A percentile compares a stretch with the other conserved stretches of the same genome.
These are phyloP conservation scores for Clonostachys byssicola DNA, from an alignment of 2,329 filamentous ascomycete genomes.

Conservation along the genomic window DNA sequence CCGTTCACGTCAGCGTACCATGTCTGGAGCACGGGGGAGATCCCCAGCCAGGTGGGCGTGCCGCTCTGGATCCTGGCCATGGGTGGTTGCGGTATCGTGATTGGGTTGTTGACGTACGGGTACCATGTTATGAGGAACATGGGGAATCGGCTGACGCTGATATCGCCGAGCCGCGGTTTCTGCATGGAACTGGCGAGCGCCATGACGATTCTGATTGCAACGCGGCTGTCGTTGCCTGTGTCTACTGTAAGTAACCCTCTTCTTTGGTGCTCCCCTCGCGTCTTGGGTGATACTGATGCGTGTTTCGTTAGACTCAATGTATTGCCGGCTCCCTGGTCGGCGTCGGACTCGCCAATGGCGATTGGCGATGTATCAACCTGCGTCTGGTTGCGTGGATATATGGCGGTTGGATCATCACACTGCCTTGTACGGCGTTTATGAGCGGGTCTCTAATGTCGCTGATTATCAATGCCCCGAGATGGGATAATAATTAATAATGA, in stretches of 20 bases:
- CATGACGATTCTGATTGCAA: constrained; percentile 13
- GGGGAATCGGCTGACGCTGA: constrained; percentile 33
- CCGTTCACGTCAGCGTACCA: constrained; percentile 60
- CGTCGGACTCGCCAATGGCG: constrained; percentile 14
- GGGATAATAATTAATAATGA: neutral
- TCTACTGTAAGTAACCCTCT: constrained; percentile 5
- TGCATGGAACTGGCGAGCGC: constrained; percentile 31
- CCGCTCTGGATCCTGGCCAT: constrained; percentile 42
- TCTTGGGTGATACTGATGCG: constrained; percentile 14
- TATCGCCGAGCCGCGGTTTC: constrained; percentile 27
- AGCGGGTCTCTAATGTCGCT: constrained; percentile 50
- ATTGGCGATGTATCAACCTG: constrained; percentile 19
- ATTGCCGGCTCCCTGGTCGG: constrained; percentile 15
- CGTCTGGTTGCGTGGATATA: constrained; percentile 43
- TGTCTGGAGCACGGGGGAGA: constrained; percentile 47
- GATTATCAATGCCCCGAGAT: constrained; percentile 44
- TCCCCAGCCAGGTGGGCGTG: constrained; percentile 27
- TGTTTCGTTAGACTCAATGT: constrained; percentile 9
- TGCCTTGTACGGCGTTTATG: constrained; percentile 43
- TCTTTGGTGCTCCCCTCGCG: no score
- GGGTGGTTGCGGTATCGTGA: constrained; percentile 23
- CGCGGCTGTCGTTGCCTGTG: constrained; percentile 23
- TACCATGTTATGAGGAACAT: constrained; percentile 30
- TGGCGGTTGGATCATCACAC: constrained; percentile 44
- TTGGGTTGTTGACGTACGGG: constrained; percentile 30